A percentile compares a stretch with the other conserved stretches of the same genome.
These are phyloP conservation scores for Blastomyces silverae DNA, from an alignment of 2,329 filamentous ascomycete species.

Conservation along the genomic window DNA sequence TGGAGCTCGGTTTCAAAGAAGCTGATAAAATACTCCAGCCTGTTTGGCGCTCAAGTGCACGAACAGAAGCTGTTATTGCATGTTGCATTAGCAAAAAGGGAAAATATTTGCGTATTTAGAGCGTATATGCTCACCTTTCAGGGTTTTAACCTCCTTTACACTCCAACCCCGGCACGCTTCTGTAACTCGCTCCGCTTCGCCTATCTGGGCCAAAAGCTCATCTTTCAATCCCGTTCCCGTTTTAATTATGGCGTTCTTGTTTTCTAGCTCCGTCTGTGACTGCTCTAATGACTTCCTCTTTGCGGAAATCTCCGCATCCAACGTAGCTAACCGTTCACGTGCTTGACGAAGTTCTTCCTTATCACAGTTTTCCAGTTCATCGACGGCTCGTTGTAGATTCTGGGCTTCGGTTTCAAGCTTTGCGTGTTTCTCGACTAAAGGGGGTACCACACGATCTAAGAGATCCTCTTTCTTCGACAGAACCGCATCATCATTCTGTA, in stretches of 20 bases:
- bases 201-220: constrained; percentile 65
- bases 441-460: constrained; percentile 61
- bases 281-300: constrained; percentile 63
- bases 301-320: constrained; percentile 62
- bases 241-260: constrained; percentile 59
- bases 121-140: constrained; percentile 59
- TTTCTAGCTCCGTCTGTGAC: constrained; percentile 59
- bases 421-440: constrained; percentile 54
- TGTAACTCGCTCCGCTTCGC: constrained; percentile 71
- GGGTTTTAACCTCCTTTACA: constrained; percentile 65
- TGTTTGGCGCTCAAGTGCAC: constrained; percentile 36
- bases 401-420: constrained; percentile 57
- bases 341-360: constrained; percentile 67
- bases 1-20: constrained; percentile 25
- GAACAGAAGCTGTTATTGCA: constrained; percentile 32
- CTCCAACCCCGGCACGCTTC: constrained; percentile 90
- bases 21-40: constrained; percentile 43
- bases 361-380: constrained; percentile 58
- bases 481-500: constrained; percentile 64
- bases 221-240: constrained; percentile 60
- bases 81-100: constrained; percentile 16
- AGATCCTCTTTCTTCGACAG: constrained; percentile 63
- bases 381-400: constrained; percentile 63
- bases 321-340: constrained; percentile 58
- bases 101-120: neutral